Evolutionary conservation across 1,139 yeast genomes (phyloP), one percentile per base, ranked within the genome.

Genomic region (Magnusiomyces clavatus): DNA sequence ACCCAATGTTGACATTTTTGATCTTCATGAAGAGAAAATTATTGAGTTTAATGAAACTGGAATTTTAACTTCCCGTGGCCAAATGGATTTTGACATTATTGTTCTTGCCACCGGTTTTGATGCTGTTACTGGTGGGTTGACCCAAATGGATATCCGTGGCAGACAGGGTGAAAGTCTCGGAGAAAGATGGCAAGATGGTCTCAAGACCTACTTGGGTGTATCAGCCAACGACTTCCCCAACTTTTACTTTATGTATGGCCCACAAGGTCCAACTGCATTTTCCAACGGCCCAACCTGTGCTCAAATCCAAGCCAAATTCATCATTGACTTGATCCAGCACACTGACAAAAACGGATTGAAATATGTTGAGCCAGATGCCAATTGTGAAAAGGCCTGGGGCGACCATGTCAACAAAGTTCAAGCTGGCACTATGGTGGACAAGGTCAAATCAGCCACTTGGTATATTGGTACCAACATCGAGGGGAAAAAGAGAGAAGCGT

Each of bases 51-150:
- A 62, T 43, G 62, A 58, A 44, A 59, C 53, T 31, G 65, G 65
- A 11, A 53, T 63, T 50, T 51, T 51, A 20, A 57, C 63, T 20
- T 51, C 49, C 13, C 60, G 58, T 35, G 54, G 53, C 12, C 57
- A 58, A 35, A 51, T 51, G 46, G 64, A 65, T 47, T 53, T 65
- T 51, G 69, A 65, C 50, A 43, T 63, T 29, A 56, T 65, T 42
- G 57, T 61, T 4, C 55, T 63, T n/a, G 69, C 69, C 8, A 65
- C 68, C 14, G 69, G 69, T 2, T 66, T 65, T 53, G 69, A 66
- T 48, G 60, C 65, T 29, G 55, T 60, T 41, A 64, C 68, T 43
- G 69, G 69, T 16, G 64, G 65, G 13, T 56, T 63, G 47, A 60
- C 60, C 31, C 60, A 58, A 46, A 59, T 65, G 38, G 59, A 61